Base-by-base conservation (phyloP, 2,329 filamentous ascomycete genomes). In the Colletotrichum navitas region DNA sequence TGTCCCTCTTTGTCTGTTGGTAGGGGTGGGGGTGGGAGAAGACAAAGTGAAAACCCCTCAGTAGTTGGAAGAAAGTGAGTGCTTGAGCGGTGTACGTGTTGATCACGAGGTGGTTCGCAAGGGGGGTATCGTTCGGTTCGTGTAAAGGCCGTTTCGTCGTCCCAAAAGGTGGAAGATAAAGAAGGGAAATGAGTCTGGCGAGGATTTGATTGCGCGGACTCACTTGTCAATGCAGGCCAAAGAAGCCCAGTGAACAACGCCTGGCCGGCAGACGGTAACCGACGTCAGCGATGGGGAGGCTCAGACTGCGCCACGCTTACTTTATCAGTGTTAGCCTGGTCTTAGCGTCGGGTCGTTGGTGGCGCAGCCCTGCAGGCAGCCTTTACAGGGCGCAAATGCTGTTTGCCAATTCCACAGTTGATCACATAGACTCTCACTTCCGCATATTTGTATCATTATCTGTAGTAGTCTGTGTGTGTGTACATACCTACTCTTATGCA, bases 211-310 rank as follows among this genome's bases (percentile, higher is more conserved):
- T 66, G 70, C 61, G 61, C 59, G 69, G 69, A 69, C 65, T 67
- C 63, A 71, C 63, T 67, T 43, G 34, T 34, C 43, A 49, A 59
- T 60, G 10, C 68, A 68, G 43, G 59, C 68, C 59, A 54, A 59
- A 65, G 68, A 60, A 59, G 59, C 69, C 69, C 65, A 72, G 68
- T 54, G 16, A 51, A 21, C 32, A 68, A 34, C 26, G 51, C 68
- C 58, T 63, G 29, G 29, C 49, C 29, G 54, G 45, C 36, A 68
- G 63, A 32, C 41, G 24, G 58, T 51, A 74, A 76, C 73, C 75
- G 75, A 74, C 76, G 75, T 77, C 74, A 76, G 75, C 62, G 68
- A 64, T 47, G 45, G 54, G 51, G 59, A 56, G 58, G 64, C 56
- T 62, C 45, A 59, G 65, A 45, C 55, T 66, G 36, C 65, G 72